A percentile compares a stretch with the other conserved stretches of the same genome.
These are phyloP conservation scores for Tremella mesenterica DNA, from an alignment of 768 basidiomycete species.

Conservation along the genomic window DNA sequence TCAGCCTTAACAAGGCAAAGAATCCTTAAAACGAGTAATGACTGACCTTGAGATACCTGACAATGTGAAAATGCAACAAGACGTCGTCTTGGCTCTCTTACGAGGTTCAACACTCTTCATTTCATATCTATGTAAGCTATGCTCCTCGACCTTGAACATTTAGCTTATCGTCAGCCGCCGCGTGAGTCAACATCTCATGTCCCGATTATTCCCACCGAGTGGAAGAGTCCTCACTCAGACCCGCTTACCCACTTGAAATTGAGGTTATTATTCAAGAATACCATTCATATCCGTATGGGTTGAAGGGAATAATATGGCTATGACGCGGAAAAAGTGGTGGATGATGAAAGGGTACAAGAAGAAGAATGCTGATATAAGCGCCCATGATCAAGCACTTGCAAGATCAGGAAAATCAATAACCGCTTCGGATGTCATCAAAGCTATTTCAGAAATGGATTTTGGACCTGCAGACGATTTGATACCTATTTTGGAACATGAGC, in stretches of 20 bases:
- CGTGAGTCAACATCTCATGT: too few species aligned
- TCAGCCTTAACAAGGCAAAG: too few species aligned
- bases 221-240: too few species aligned
- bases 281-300: too few species aligned
- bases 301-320: too few species aligned
- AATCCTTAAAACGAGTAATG: too few species aligned
- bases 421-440: constrained; percentile 81
- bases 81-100: constrained; percentile 70
- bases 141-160: neutral
- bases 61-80: constrained; percentile 78
- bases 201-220: too few species aligned
- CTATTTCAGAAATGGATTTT: constrained; percentile 35
- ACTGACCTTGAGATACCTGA: constrained; percentile 62
- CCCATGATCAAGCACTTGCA: constrained; percentile 76
- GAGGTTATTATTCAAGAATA: too few species aligned
- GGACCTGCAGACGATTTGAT: constrained; percentile 31
- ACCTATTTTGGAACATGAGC: constrained; percentile 31
- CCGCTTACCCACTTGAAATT: too few species aligned
- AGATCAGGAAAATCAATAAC: constrained; percentile 82
- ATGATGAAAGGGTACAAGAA: too few species aligned
- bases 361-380: constrained; percentile 52
- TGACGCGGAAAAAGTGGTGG: too few species aligned
- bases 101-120: constrained; percentile 93
- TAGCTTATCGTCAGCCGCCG: constrained; percentile 46
- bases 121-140: constrained; percentile 68